A percentile compares a stretch with the other conserved stretches of the same genome.
Evolutionary conservation across 495 filamentous ascomycete genomes (phyloP).

Genomic region (Penicillium waksmanii): DNA sequence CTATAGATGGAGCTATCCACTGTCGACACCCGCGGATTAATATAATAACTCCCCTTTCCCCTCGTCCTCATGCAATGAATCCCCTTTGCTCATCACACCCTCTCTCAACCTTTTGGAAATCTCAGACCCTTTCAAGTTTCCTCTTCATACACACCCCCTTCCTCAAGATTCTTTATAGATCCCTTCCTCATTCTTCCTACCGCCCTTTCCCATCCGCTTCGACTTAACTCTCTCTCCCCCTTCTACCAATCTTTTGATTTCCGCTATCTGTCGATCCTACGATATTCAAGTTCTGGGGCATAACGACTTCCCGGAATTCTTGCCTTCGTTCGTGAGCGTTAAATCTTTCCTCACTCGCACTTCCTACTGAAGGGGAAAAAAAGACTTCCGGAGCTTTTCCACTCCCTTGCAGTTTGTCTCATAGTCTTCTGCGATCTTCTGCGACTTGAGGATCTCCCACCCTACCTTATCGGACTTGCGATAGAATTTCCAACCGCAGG

Average conservation of each 20-base stretch:
- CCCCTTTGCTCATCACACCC: constrained; percentile 20
- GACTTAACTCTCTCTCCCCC: neutral
- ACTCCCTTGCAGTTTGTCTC: constrained; percentile 36
- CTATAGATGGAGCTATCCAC: constrained; percentile 45
- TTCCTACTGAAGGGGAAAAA: constrained; percentile 1
- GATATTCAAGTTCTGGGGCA: neutral
- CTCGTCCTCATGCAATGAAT: constrained; percentile 26
- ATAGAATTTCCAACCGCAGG: constrained; percentile 32
- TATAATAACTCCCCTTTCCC: constrained; percentile 42
- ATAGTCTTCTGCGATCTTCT: constrained; percentile 17
- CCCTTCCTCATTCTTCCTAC: constrained; percentile 28
- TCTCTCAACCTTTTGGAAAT: constrained; percentile 8
- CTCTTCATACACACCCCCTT: neutral
- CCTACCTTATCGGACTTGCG: constrained; percentile 27
- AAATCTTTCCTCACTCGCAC: neutral
- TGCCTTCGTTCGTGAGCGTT: neutral
- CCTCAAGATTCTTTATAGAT: constrained; percentile 35
- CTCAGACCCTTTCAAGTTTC: constrained; percentile 6
- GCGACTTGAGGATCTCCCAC: constrained; percentile 18
- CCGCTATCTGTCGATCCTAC: constrained; percentile 8
- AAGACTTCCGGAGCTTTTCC: constrained; percentile 9
- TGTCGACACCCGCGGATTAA: constrained; percentile 34
- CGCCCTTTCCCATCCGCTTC: constrained; percentile 9
- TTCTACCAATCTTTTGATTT: neutral
- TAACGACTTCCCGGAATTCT: neutral